phyloP scores from a whole-genome alignment of 2,329 filamentous ascomycete genomes.

The Thermothelomyces thermophilus region DNA sequence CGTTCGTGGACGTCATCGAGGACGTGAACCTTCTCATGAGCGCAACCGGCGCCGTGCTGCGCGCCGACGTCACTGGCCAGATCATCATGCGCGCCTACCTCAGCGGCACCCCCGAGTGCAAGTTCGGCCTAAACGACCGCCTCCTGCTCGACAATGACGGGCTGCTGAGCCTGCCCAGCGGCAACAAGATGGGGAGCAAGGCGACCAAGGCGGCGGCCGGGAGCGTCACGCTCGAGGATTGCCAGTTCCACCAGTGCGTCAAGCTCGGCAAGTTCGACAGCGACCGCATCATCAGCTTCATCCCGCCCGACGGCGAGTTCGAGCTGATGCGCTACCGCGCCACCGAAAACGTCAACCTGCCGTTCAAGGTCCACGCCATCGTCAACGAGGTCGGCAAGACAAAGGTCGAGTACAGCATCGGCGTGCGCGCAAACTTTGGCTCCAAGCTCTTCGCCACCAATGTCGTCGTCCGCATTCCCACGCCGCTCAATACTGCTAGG shows the following conservation, averaged over 20 bases:
- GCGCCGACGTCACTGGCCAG: conserved; percentile 93
- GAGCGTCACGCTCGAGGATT: conserved; percentile 92
- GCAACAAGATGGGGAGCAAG: conserved; percentile 74
- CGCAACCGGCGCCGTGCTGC: conserved; percentile 88
- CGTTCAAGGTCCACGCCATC: conserved; percentile 98
- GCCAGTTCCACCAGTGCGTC: conserved; percentile 98
- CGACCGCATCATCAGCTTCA: conserved; percentile 93
- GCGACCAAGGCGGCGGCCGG: conserved; percentile 93
- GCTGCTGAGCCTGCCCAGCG: conserved; percentile 58
- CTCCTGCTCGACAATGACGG: conserved; percentile 78
- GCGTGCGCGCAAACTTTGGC: conserved; percentile 94
- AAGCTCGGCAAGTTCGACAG: conserved; percentile 95
- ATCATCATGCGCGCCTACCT: conserved; percentile 99
- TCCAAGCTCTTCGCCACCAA: conserved; percentile 96
- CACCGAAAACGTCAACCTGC: conserved; percentile 96
- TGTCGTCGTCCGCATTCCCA: conserved; percentile 88
- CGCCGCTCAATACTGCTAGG: conserved; percentile 89
- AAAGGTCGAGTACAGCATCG: conserved; percentile 98
- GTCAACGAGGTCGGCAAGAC: conserved; percentile 96
- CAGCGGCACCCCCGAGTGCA: conserved; percentile 94
- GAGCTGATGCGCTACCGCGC: conserved; percentile 98
- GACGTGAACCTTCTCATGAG: conserved; percentile 99
- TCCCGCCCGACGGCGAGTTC: conserved; percentile 95
- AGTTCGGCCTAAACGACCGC: conserved; percentile 95
- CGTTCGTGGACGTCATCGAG: conserved; percentile 98